phyloP scores from a whole-genome alignment of 257 asterid genomes.

The Lithospermum erythrorhizon region DNA sequence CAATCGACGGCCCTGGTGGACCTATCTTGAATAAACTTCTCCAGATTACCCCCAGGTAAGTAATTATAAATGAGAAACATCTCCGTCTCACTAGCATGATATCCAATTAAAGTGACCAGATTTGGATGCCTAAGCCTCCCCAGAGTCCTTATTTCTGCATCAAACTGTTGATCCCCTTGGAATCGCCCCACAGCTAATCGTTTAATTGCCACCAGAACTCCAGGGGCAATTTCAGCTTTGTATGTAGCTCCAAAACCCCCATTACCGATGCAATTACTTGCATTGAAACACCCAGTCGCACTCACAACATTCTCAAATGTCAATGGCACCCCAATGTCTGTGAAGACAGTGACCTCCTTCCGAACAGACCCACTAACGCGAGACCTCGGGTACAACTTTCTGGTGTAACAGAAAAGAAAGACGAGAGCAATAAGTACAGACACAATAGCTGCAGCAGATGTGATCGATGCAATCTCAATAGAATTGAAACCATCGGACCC shows the following conservation, averaged over 20 bases:
- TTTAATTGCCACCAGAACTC: conserved; percentile 68
- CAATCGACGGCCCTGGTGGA: conserved; percentile 70
- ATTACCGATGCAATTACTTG: conserved; percentile 86
- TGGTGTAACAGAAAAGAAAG: conserved; percentile 61
- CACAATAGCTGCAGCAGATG: conserved; percentile 73
- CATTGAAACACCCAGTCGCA: conserved; percentile 70
- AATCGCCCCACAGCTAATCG: conserved; percentile 80
- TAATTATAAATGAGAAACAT: conserved; percentile 82
- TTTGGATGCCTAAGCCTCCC: conserved; percentile 74
- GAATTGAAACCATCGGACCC: conserved; percentile 35
- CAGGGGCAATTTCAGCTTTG: conserved; percentile 90
- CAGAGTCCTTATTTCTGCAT: conserved; percentile 73
- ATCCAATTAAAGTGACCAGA: conserved; percentile 80
- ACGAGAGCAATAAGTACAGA: conserved; percentile 64
- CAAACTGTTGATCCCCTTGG: conserved; percentile 62
- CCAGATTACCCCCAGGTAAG: conserved; percentile 76
- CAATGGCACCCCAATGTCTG: conserved; percentile 64
- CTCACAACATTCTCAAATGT: conserved; percentile 73
- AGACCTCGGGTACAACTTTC: conserved; percentile 73
- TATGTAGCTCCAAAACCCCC: conserved; percentile 95
- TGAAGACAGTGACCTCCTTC: conserved; percentile 69
- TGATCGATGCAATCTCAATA: conserved; percentile 70
- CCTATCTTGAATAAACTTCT: conserved; percentile 71
- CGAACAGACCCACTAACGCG: conserved; percentile 70
- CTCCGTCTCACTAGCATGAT: conserved; percentile 77